Evolutionary conservation across 148 eudicot genomes (phyloP).

Genomic region (Fagopyrum homotropicum): DNA sequence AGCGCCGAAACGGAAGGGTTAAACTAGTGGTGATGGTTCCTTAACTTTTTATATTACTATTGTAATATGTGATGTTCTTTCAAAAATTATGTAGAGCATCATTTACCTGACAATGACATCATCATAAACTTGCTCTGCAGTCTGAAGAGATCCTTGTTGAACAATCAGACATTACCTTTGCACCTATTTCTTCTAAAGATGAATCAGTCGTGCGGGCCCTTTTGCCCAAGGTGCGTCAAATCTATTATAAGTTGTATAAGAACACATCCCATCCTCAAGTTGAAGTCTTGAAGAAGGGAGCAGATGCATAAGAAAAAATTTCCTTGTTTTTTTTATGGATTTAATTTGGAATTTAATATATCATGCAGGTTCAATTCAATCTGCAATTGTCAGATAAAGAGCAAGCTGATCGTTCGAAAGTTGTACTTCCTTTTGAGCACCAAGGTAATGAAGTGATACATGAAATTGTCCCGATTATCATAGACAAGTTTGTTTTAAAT

Average conservation of each 20-base stretch:
- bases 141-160: conserved; percentile 57
- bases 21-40: conserved; percentile 57
- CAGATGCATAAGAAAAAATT: too few relatives aligned
- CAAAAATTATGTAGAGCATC: neutral
- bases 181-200: conserved; percentile 46
- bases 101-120: conserved; percentile 17
- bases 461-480: neutral
- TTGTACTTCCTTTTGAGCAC: conserved; percentile 93
- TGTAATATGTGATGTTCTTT: neutral
- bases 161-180: conserved; percentile 55
- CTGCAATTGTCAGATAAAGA: conserved; percentile 80
- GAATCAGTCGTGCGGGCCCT: conserved; percentile 42
- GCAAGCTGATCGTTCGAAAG: conserved; percentile 71
- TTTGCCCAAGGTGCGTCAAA: conserved; percentile 62
- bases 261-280: neutral
- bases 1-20: conserved; percentile 95
- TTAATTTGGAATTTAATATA: neutral
- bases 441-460: conserved; percentile 44
- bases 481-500: too few relatives aligned
- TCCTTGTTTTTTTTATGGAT: neutral
- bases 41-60: neutral
- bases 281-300: neutral
- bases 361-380: conserved; percentile 82
- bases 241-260: neutral
- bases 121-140: conserved; percentile 28